A percentile compares a stretch with the other conserved stretches of the same genome.
Conservation (phyloP, 1,284 basidiomycete genomes). For the Serendipita sp. region DNA sequence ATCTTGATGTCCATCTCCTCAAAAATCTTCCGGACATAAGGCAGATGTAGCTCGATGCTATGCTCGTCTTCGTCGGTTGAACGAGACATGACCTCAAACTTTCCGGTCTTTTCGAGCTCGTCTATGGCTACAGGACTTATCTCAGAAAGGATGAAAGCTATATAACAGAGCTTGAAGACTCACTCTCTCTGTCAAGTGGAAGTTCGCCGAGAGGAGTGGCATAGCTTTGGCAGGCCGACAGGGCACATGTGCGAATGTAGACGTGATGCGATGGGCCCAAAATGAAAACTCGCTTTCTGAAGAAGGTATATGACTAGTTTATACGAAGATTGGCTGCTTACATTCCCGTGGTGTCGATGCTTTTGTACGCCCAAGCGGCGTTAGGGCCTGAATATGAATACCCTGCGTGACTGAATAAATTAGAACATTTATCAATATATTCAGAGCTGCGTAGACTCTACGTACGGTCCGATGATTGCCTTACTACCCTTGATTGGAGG, state of each 20-base stretch:
- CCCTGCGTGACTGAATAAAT: constrained; percentile 71
- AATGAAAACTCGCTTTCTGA: constrained; percentile 81
- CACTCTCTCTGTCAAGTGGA: constrained; percentile 65
- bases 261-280: constrained; percentile 93
- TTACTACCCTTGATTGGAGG: constrained; percentile 67
- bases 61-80: constrained; percentile 86
- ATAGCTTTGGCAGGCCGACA: constrained; percentile 65
- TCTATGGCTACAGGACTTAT: constrained; percentile 38
- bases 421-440: background rate
- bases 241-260: constrained; percentile 75
- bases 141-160: background rate
- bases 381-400: constrained; percentile 88
- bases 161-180: constrained; percentile 19
- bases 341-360: constrained; percentile 72
- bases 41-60: constrained; percentile 95
- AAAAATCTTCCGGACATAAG: constrained; percentile 82
- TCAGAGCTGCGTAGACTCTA: constrained; percentile 19
- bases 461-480: constrained; percentile 89
- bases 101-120: constrained; percentile 50
- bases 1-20: constrained; percentile 60
- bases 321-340: constrained; percentile 26
- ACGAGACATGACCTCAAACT: constrained; percentile 58
- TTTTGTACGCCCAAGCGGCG: constrained; percentile 92
- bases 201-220: constrained; percentile 79
- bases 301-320: constrained; percentile 13